phyloP scores from a whole-genome alignment of 2,329 filamentous ascomycete species.

The Pseudocercospora musae region DNA sequence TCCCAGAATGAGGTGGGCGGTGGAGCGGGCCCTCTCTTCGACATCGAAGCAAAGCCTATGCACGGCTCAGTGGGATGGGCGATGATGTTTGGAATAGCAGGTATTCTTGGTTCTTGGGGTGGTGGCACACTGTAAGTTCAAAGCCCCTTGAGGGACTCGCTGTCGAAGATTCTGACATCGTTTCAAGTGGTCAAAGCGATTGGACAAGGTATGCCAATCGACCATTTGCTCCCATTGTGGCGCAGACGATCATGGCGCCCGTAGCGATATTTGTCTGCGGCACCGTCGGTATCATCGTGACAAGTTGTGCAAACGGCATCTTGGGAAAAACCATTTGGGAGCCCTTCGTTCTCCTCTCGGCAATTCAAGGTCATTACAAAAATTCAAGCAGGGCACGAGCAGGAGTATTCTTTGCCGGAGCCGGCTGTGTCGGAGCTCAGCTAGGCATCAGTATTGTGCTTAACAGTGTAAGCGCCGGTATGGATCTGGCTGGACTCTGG shows the following conservation, averaged over 20 bases:
- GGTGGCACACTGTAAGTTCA: conserved; percentile 1
- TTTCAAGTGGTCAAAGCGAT: not conserved
- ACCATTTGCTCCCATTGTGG: not conserved
- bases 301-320: conserved; percentile 2
- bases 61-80: conserved; percentile 2
- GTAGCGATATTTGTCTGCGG: conserved; percentile 1
- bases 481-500: conserved; percentile 4
- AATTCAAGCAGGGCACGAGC: conserved; percentile 1
- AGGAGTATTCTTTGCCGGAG: not conserved
- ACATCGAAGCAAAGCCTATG: not conserved
- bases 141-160: not conserved
- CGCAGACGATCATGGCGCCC: conserved; percentile 3
- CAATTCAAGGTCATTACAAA: conserved; percentile 2
- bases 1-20: not conserved
- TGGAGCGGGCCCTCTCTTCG: not conserved
- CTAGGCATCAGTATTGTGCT: conserved; percentile 1
- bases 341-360: not conserved
- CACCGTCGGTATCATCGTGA: conserved; percentile 1
- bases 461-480: not conserved
- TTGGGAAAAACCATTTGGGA: conserved; percentile 1
- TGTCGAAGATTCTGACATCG: not conserved
- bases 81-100: conserved; percentile 2
- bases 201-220: conserved; percentile 2
- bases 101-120: conserved; percentile 4
- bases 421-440: conserved; percentile 1